Evolutionary conservation across 1,139 yeast species (phyloP), one percentile per base, ranked within the genome.

Genomic region (Yamadazyma songkhlaensis): DNA sequence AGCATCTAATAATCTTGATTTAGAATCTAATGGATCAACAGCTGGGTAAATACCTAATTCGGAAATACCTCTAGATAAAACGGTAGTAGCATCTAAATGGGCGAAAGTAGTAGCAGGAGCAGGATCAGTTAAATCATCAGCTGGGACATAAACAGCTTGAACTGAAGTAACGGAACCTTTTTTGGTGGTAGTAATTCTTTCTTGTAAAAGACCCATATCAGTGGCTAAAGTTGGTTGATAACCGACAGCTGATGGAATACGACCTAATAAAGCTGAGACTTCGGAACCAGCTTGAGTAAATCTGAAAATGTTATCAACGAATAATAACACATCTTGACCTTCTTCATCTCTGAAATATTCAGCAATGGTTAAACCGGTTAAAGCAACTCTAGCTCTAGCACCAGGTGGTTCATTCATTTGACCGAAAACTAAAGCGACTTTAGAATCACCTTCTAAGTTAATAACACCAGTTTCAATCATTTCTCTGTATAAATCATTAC

Each of bases 351-450:
- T 94, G 94, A 92, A 92, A 81, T 92, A 92, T 80, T 92, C 98
- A 62, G 98, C 98, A 73, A 92, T 89, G 74, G 98, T 92, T 74
- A 92, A 84, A 84, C 98, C 98, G 59, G 98, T 92, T 72, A 92
- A 80, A 63, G 98, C 98, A 71, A 92, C 98, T 84, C 98, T 94
- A 64, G 98, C 97, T 84, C 98, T 90, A 63, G 98, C 98, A 78
- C 98, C 98, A 60, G 98, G 98, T 67, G 98, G 98, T 82, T 92
- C 98, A 82, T 92, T 92, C 98, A 92, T 92, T 81, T 92, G 98
- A 73, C 98, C 98, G 81, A 92, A 92, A 53, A 92, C 98, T 67
- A 92, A 82, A 58, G 98, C 95, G 76, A 92, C 98, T 84, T 92
- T 92, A 65, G 98, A 92, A 59, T 92, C 98, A 75, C 98, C 98